Base-by-base conservation (phyloP, 805 yeast genomes). In the Metschnikowia drakensbergensis region DNA sequence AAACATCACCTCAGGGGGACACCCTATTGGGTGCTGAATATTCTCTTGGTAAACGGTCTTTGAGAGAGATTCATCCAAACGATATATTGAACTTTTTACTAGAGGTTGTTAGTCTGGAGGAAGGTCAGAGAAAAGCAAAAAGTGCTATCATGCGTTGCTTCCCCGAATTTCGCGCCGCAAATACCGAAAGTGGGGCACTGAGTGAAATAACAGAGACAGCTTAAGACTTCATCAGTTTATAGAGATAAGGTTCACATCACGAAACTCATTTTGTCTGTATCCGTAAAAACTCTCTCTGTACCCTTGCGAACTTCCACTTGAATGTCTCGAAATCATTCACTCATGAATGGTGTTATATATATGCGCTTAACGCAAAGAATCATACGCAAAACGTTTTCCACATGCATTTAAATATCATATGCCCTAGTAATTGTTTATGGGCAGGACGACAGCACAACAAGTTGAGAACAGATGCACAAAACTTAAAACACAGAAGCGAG, bases 41-140 rank as follows among this genome's bases (percentile, higher is more conserved):
- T 50, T 47, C 57, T 2, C 52, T 72, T 29, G 76, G 76, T 1
- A 58, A 63, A 35, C 53, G 75, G 25, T 57, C 69, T 6, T 42
- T 64, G 26, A 54, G 61, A 22, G 76, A 72, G 52, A 67, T 68
- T 42, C 51, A 54, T 3, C 72, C 73, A 1, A 45, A 51, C 10
- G 47, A 62, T 8, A 62, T 71, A 38, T 61, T 55, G 41, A 57
- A 56, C 32, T 60, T 58, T n/a, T 60, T 71, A 37, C 57, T 58
- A 42, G 58, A 59, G 31, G 57, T 56, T 25, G 47, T 69, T n/a
- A 23, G 36, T 38, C 28, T 36, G 32, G 32, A 30, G 33, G 31
- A 58, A 58, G 32, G 54, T 42, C 3, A 49, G 66, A 8, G 68
- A 62, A 46, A 45, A 67, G 66, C 10, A 49, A 39, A 2, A 43